These are phyloP conservation scores for Vaccinium corymbosum DNA, from an alignment of 148 eudicot species.

Conservation along the genomic window DNA sequence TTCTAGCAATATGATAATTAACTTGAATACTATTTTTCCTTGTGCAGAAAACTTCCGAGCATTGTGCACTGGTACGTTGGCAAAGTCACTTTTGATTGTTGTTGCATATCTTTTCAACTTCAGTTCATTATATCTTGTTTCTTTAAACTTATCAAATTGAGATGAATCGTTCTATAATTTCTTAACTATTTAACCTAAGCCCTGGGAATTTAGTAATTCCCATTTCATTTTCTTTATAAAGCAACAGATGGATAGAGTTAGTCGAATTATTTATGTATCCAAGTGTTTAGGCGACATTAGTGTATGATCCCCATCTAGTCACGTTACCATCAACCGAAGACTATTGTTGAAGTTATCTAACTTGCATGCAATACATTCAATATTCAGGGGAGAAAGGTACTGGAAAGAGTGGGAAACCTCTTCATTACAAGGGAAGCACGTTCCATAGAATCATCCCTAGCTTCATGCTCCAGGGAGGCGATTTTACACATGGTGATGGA, in stretches of 20 bases:
- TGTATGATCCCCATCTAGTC: neutral
- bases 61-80: conserved; percentile 78
- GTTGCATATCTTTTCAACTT: neutral
- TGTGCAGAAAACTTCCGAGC: conserved; percentile 92
- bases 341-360: conserved; percentile 1
- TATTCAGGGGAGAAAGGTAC: conserved; percentile 84
- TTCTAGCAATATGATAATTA: neutral
- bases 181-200: neutral
- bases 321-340: neutral
- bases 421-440: conserved; percentile 89
- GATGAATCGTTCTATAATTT: neutral
- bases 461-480: conserved; percentile 99
- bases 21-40: conserved; percentile 3
- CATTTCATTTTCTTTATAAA: neutral
- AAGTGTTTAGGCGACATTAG: neutral
- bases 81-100: neutral
- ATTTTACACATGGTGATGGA: conserved; percentile 92
- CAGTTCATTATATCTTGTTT: neutral
- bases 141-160: neutral
- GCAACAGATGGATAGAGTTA: neutral
- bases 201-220: neutral
- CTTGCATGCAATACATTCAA: neutral
- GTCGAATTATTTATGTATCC: neutral
- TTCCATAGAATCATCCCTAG: conserved; percentile 95
- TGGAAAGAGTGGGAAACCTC: conserved; percentile 83